Percentiles rank a stretch among this genome's conserved stretches.
Conservation (phyloP, 495 filamentous ascomycete genomes). For the Terfezia boudieri region DNA sequence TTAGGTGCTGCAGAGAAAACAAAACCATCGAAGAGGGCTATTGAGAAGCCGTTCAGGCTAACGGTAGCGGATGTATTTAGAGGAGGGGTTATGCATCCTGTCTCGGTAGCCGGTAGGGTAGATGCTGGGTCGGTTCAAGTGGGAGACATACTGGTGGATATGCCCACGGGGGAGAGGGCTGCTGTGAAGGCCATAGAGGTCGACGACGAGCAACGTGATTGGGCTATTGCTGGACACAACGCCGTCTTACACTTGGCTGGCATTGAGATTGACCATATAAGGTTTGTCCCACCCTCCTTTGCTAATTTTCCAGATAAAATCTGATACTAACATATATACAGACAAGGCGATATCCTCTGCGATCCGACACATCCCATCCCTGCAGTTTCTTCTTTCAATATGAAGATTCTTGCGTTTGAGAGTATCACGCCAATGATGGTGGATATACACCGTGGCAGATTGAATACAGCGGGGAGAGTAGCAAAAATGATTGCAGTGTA, state of each 20-base stretch:
- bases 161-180: conserved; percentile 61
- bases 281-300: conserved; percentile 11
- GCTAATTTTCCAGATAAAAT: neutral
- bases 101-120: conserved; percentile 68
- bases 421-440: conserved; percentile 68
- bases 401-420: conserved; percentile 76
- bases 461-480: conserved; percentile 59
- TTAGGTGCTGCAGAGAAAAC: conserved; percentile 33
- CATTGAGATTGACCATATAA: conserved; percentile 63
- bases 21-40: conserved; percentile 42
- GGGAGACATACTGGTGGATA: conserved; percentile 55
- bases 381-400: conserved; percentile 44
- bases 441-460: conserved; percentile 64
- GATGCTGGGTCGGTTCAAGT: conserved; percentile 63
- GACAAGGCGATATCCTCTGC: conserved; percentile 64
- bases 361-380: conserved; percentile 40
- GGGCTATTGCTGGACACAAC: conserved; percentile 93
- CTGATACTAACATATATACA: conserved; percentile 3
- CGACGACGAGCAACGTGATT: conserved; percentile 48
- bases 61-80: conserved; percentile 50
- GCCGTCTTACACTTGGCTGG: conserved; percentile 61
- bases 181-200: conserved; percentile 56
- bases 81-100: conserved; percentile 45
- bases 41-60: conserved; percentile 63
- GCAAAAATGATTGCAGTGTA: conserved; percentile 43